Evolutionary conservation across 192 early-diverging fungal species (phyloP).

Genomic region (Linnemannia schmuckeri): DNA sequence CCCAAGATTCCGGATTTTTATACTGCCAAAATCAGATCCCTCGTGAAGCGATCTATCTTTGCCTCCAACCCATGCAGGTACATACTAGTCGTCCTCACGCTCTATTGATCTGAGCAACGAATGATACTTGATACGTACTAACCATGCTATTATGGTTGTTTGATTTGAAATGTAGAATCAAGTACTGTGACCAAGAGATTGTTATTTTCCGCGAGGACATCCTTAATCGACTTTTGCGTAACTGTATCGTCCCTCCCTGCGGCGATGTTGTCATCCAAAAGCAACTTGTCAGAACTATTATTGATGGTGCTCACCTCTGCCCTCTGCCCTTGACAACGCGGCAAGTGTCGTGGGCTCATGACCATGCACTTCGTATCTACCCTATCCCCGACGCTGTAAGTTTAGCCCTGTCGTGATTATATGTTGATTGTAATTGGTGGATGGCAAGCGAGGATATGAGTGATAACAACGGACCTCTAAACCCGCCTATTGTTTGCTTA

Average conservation of each 20-base stretch:
- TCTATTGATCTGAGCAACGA: neutral
- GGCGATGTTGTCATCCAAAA: slow-evolving; percentile 56
- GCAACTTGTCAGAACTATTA: slow-evolving; percentile 82
- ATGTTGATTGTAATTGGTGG: neutral
- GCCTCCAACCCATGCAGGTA: slow-evolving; percentile 89
- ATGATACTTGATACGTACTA: neutral
- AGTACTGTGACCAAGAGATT: slow-evolving; percentile 93
- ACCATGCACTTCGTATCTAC: slow-evolving; percentile 89
- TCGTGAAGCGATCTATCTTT: slow-evolving; percentile 74
- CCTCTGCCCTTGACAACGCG: slow-evolving; percentile 84
- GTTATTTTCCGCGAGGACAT: slow-evolving; percentile 92
- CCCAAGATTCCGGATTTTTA: slow-evolving; percentile 81
- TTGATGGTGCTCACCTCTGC: slow-evolving; percentile 88
- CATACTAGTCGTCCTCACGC: neutral
- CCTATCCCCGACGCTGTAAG: slow-evolving; percentile 88
- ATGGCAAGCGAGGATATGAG: no score
- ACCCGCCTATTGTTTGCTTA: neutral
- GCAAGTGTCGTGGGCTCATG: slow-evolving; percentile 85
- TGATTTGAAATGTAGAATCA: slow-evolving; percentile 68
- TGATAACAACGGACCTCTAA: neutral
- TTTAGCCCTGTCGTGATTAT: neutral
- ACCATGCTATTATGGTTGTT: neutral
- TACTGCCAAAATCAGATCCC: slow-evolving; percentile 68
- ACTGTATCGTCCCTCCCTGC: slow-evolving; percentile 75
- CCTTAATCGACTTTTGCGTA: slow-evolving; percentile 79